Conservation (phyloP, 441 rosid species). For the Mallotus repandus region DNA sequence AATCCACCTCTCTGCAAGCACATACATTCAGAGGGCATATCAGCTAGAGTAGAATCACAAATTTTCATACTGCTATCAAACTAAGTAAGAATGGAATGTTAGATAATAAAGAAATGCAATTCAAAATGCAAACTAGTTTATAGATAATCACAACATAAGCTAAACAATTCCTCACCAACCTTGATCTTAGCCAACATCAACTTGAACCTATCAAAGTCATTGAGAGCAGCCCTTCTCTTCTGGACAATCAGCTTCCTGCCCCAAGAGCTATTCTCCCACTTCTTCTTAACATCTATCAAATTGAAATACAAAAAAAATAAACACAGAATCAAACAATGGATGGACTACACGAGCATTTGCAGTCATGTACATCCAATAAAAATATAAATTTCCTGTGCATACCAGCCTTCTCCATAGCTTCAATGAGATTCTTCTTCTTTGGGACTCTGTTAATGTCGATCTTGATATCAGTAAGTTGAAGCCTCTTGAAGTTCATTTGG, state of each 20-base stretch:
- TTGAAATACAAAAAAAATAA: neutral
- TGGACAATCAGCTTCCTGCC: constrained; percentile 85
- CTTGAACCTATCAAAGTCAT: constrained; percentile 90
- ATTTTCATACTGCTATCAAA: neutral
- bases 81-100: neutral
- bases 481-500: constrained; percentile 90
- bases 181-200: constrained; percentile 86
- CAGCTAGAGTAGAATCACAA: neutral
- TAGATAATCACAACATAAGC: neutral
- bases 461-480: constrained; percentile 69
- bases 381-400: neutral
- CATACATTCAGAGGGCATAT: neutral
- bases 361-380: too few relatives aligned
- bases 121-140: too few relatives aligned
- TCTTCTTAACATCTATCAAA: constrained; percentile 70
- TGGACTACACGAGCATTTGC: too few relatives aligned
- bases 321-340: too few relatives aligned
- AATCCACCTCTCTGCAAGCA: constrained; percentile 68
- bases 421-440: constrained; percentile 69
- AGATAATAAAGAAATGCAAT: neutral
- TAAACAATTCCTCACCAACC: constrained; percentile 30
- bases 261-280: constrained; percentile 95
- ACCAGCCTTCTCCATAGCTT: constrained; percentile 93
- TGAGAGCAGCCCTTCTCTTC: constrained; percentile 74
- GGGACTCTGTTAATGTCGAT: constrained; percentile 88